Base-by-base conservation (phyloP, 352 stramenopile genomes). In the Phytophthora vignae region DNA sequence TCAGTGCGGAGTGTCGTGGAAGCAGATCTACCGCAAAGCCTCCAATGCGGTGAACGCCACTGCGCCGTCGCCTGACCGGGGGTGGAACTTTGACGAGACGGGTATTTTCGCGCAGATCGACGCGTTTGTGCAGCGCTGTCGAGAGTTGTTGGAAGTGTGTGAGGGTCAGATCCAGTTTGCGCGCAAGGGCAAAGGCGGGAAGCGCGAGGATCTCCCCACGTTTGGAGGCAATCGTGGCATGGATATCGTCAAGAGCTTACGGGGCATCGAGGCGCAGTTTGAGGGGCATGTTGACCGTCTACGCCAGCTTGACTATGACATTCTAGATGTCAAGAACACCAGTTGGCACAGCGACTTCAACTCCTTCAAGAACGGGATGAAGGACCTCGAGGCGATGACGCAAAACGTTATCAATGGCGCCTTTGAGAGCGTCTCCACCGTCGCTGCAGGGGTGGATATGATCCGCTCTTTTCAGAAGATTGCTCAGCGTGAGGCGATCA, bases 291-390 rank as follows among this genome's bases (percentile, higher is more conserved):
- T 98, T 12, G 87, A 98, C 40, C 83, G 91, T 5, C 72, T 99
- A 33, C 87, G 91, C 8, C 85, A 84, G 59, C 80, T 98, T 11
- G 90, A 99, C 53, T 99, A 99, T 72, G 88, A 98, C 36, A 96
- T 99, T 31, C 73, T 99, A 2, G 95, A 99, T 57, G 95, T 99
- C 36, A 98, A 98, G 59, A 97, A 96, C 42, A 97, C 90, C 3
- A 92, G 90, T 61, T 99, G 96, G 96, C 96, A 99, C 63, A 92
- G 94, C 54, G 95, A 99, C 78, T 99, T 98, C 63, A 98, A 98
- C 60, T 80, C 83, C 4, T 98, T 99, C 75, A 99, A 98, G 78
- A 98, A 97, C 62, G 92, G 91, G 21, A 94, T 99, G 75, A 99
- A 99, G 71, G 96, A 99, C 65, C 77, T 99, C 3, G 96, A 99